Evolutionary conservation across 2,329 filamentous ascomycete species (phyloP).

Genomic region (Aquanectria penicillioides): DNA sequence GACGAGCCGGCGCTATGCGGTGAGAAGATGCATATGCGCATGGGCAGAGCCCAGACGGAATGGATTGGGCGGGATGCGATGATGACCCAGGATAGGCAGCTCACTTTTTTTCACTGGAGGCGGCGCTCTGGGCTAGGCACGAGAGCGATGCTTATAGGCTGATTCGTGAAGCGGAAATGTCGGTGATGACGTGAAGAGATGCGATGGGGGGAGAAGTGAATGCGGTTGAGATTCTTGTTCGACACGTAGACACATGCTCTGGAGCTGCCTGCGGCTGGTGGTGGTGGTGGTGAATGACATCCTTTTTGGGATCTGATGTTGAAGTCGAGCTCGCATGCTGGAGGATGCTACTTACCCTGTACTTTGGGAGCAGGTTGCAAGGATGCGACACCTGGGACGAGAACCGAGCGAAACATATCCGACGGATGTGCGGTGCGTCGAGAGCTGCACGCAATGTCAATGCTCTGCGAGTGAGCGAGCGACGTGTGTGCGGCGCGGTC

Average conservation of each 20-base stretch:
- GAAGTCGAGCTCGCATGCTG: too few relatives aligned
- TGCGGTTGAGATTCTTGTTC: too few relatives aligned
- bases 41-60: constrained; percentile 10
- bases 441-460: background rate
- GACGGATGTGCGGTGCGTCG: background rate
- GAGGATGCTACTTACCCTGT: constrained; percentile 19
- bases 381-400: background rate
- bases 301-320: too few relatives aligned
- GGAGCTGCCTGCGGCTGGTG: too few relatives aligned
- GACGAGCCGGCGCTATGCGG: constrained; percentile 31
- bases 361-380: constrained; percentile 6
- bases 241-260: too few relatives aligned
- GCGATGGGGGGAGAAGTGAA: too few relatives aligned
- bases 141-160: too few relatives aligned
- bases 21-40: constrained; percentile 32
- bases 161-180: too few relatives aligned
- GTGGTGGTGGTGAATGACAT: too few relatives aligned
- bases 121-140: too few relatives aligned
- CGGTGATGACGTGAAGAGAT: background rate
- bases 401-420: background rate
- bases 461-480: constrained; percentile 14
- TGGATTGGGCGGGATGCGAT: constrained; percentile 8
- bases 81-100: constrained; percentile 10
- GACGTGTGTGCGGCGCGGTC: constrained; percentile 25
- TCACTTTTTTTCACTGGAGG: background rate